Evolutionary conservation across 192 early-diverging fungal genomes (phyloP).

Genomic region (Chytriomyces sp.): DNA sequence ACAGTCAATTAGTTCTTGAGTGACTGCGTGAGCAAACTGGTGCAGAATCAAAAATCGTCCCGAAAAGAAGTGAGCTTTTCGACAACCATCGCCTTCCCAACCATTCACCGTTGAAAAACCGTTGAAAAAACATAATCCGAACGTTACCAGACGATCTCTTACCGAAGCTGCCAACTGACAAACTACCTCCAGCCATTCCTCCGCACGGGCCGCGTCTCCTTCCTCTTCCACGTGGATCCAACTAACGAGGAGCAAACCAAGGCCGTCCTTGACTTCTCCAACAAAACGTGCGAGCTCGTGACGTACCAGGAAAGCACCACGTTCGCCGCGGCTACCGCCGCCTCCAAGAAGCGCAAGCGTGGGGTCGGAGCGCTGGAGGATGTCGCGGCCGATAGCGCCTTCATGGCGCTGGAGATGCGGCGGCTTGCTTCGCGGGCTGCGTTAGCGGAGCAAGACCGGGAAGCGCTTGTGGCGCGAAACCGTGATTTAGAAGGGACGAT

Average conservation of each 20-base stretch:
- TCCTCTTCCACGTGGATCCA: conserved; percentile 28
- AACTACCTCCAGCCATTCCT: conserved; percentile 12
- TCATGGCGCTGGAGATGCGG: background rate
- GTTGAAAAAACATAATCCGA: too few species aligned
- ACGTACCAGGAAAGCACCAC: conserved; percentile 6
- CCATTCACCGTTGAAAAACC: background rate
- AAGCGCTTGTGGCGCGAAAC: background rate
- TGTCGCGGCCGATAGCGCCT: background rate
- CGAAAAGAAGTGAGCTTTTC: background rate
- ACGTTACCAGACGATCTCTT: conserved; percentile 1
- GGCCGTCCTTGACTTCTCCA: conserved; percentile 21
- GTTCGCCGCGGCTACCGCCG: too few species aligned
- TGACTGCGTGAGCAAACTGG: conserved; percentile 29
- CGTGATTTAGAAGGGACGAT: background rate
- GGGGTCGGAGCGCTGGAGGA: background rate
- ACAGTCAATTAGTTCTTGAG: background rate
- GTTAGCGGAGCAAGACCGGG: background rate
- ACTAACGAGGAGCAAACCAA: conserved; percentile 32
- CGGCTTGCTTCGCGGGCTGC: background rate
- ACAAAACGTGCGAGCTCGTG: conserved; percentile 20
- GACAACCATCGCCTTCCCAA: background rate
- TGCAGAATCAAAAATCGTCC: conserved; percentile 8
- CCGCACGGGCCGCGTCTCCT: conserved; percentile 18
- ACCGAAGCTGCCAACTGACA: conserved; percentile 29
- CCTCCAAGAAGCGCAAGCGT: background rate